Conservation (phyloP, 164 flowering plant genomes). For the Buxus sempervirens region DNA sequence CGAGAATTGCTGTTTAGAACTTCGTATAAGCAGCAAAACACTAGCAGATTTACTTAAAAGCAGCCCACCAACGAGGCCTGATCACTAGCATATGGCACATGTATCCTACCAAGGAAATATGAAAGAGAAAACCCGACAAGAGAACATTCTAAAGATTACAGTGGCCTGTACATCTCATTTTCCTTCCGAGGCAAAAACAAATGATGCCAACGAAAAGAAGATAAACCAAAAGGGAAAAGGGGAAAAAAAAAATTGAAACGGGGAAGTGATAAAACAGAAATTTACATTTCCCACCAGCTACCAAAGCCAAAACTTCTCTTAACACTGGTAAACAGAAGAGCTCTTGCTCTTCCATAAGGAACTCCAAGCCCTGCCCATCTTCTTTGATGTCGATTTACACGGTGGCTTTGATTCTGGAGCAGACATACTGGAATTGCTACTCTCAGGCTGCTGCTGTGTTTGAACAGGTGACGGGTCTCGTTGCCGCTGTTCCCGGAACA, state of each 20-base stretch:
- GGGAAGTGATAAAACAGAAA: constrained; percentile 28
- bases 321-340: constrained; percentile 57
- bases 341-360: constrained; percentile 69
- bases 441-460: constrained; percentile 18
- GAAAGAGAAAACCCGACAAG: not conserved
- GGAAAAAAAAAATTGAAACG: constrained; percentile 15
- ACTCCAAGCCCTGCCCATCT: constrained; percentile 48
- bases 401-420: constrained; percentile 39
- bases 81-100: no score
- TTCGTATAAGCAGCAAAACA: no score
- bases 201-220: no score
- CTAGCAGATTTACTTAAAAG: no score
- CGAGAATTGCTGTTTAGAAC: no score
- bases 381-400: constrained; percentile 51
- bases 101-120: no score
- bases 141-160: constrained; percentile 31
- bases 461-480: constrained; percentile 51
- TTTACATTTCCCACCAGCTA: constrained; percentile 34
- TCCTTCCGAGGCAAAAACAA: constrained; percentile 23
- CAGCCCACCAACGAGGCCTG: no score
- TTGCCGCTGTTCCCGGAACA: constrained; percentile 83
- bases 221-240: constrained; percentile 14
- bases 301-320: not conserved
- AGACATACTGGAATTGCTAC: constrained; percentile 16
- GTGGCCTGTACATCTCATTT: constrained; percentile 32